phyloP scores from a whole-genome alignment of 1,284 basidiomycete genomes.

The Cryptococcus depauperatus region DNA sequence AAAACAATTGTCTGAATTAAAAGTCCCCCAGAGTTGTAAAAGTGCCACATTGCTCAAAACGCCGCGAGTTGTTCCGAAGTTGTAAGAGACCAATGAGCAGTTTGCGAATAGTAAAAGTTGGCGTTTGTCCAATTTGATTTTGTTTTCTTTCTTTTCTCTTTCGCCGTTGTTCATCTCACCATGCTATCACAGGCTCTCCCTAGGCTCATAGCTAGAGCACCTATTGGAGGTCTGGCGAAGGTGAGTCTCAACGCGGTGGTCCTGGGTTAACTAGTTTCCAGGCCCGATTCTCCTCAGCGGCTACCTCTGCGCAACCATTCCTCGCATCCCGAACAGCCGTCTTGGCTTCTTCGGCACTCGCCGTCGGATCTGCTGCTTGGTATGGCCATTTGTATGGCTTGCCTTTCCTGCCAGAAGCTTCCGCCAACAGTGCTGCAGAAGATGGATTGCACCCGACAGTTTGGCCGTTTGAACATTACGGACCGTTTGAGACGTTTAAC shows the following conservation, averaged over 20 bases:
- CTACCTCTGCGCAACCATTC: slow-evolving; percentile 22
- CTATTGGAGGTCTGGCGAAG: slow-evolving; percentile 11
- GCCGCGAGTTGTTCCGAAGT: neutral
- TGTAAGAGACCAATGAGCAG: neutral
- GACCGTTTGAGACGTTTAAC: slow-evolving; percentile 84
- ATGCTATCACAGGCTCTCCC: slow-evolving; percentile 41
- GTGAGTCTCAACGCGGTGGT: slow-evolving; percentile 2
- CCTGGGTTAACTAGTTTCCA: slow-evolving; percentile 2
- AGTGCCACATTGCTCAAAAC: too few species aligned
- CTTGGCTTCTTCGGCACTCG: slow-evolving; percentile 65
- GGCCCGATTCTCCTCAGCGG: slow-evolving; percentile 38
- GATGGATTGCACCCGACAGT: slow-evolving; percentile 84
- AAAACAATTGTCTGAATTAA: too few species aligned
- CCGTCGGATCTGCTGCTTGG: slow-evolving; percentile 86
- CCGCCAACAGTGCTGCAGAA: slow-evolving; percentile 83
- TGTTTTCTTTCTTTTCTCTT: slow-evolving; percentile 4
- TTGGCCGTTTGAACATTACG: slow-evolving; percentile 89
- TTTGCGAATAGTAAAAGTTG: neutral
- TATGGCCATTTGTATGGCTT: slow-evolving; percentile 91
- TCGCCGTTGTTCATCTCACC: slow-evolving; percentile 7
- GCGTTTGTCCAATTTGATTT: neutral
- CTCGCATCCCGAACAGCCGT: slow-evolving; percentile 65
- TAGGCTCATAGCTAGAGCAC: slow-evolving; percentile 27
- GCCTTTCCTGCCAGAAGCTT: slow-evolving; percentile 74
- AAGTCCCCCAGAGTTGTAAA: too few species aligned